These are phyloP conservation scores for Boletus smithii DNA, from an alignment of 1,284 basidiomycete genomes.

Conservation along the genomic window DNA sequence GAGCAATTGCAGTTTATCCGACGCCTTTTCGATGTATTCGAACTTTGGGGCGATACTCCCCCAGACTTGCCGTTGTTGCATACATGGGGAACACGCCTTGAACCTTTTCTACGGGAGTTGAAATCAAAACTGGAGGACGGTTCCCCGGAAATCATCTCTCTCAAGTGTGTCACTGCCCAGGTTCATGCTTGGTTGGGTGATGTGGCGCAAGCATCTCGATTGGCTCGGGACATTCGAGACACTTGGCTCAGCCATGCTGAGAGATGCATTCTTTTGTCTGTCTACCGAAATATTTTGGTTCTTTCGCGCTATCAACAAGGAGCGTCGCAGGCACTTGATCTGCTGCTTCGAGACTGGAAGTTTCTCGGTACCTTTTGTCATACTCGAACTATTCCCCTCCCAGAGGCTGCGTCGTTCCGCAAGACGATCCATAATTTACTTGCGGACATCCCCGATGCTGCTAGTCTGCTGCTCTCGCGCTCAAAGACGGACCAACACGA, in stretches of 20 bases:
- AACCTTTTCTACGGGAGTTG: conserved; percentile 34
- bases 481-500: conserved; percentile 27
- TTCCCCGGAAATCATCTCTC: conserved; percentile 20
- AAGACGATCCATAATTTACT: conserved; percentile 33
- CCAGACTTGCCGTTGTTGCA: conserved; percentile 29
- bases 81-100: conserved; percentile 40
- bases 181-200: conserved; percentile 37
- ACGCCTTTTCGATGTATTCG: conserved; percentile 29
- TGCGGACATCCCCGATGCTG: conserved; percentile 34
- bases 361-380: conserved; percentile 35
- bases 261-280: conserved; percentile 28
- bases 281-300: conserved; percentile 42
- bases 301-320: conserved; percentile 38
- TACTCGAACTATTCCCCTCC: conserved; percentile 9
- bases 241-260: conserved; percentile 18
- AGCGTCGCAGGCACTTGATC: conserved; percentile 41
- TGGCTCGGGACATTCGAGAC: conserved; percentile 26
- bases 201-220: conserved; percentile 32
- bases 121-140: conserved; percentile 13
- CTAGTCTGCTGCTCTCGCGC: conserved; percentile 30
- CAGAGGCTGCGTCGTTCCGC: conserved; percentile 31
- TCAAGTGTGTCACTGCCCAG: conserved; percentile 36
- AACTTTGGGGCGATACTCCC: conserved; percentile 25
- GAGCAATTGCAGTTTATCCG: conserved; percentile 36
- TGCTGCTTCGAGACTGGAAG: conserved; percentile 44